Conservation (phyloP, 495 filamentous ascomycete genomes). For the Rostrohypoxylon terebratum region DNA sequence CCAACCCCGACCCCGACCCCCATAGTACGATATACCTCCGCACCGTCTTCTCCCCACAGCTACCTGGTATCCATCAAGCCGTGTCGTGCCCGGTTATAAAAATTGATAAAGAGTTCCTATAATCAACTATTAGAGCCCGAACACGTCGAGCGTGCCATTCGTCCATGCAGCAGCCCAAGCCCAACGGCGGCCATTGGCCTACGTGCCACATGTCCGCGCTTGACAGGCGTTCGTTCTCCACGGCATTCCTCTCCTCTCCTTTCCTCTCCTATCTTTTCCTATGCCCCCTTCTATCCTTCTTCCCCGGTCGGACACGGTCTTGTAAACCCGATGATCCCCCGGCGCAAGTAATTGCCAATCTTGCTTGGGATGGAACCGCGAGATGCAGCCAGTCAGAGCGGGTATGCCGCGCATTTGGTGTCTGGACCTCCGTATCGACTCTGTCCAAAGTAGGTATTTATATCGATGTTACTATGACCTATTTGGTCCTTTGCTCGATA, state of each 20-base stretch:
- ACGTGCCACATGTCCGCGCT: slow-evolving; percentile 42
- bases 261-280: neutral
- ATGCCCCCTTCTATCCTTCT: neutral
- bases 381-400: slow-evolving; percentile 3
- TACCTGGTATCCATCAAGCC: neutral
- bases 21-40: neutral
- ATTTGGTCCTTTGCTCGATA: neutral
- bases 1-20: neutral
- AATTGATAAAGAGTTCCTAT: neutral
- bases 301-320: neutral
- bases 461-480: neutral
- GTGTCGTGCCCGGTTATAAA: neutral
- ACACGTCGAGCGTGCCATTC: slow-evolving; percentile 33
- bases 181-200: slow-evolving; percentile 25
- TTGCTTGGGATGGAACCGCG: slow-evolving; percentile 9
- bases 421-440: neutral
- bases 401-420: slow-evolving; percentile 22
- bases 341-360: slow-evolving; percentile 20
- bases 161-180: slow-evolving; percentile 23
- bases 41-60: neutral
- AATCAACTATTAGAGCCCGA: slow-evolving; percentile 12
- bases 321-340: slow-evolving; percentile 1
- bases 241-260: neutral
- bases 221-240: slow-evolving; percentile 22
- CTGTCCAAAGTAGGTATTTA: neutral